Percentiles rank a stretch among this genome's conserved stretches.
Conservation (phyloP, 495 filamentous ascomycete genomes). For the Lentithecium fluviatile region DNA sequence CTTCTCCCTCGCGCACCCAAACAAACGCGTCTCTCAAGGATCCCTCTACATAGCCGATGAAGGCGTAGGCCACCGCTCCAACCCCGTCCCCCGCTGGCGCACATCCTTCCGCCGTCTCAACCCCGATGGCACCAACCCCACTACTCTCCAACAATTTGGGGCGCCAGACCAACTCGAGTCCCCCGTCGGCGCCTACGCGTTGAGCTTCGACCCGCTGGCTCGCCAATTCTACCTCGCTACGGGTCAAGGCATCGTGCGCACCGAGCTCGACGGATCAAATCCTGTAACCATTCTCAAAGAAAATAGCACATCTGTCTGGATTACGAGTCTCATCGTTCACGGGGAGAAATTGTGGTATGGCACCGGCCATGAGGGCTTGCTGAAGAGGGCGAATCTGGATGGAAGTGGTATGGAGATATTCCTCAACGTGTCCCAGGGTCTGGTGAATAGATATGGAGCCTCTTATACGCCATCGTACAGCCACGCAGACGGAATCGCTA, state of each 20-base stretch:
- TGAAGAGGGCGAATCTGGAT: not conserved
- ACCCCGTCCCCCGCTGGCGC: not conserved
- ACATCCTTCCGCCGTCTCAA: not conserved
- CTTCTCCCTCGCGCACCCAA: not conserved
- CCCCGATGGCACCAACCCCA: not conserved
- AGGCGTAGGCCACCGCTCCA: constrained; percentile 1
- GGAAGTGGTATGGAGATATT: not conserved
- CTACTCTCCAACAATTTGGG: not conserved
- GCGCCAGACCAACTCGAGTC: too few species aligned
- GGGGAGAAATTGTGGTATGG: not conserved
- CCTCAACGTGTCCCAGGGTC: not conserved
- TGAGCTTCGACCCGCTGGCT: too few species aligned
- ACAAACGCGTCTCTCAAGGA: not conserved
- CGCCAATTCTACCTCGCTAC: constrained; percentile 3
- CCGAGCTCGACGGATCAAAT: not conserved
- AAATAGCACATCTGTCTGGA: not conserved
- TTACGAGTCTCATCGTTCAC: not conserved
- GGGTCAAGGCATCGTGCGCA: not conserved
- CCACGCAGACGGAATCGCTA: too few species aligned
- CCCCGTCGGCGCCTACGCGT: too few species aligned
- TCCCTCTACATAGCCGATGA: not conserved
- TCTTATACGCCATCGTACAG: too few species aligned
- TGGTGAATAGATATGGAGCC: too few species aligned
- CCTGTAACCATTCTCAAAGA: not conserved
- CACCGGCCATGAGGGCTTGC: not conserved